Evolutionary conservation across 805 yeast genomes (phyloP).

Genomic region (Ogataea paradorogensis): DNA sequence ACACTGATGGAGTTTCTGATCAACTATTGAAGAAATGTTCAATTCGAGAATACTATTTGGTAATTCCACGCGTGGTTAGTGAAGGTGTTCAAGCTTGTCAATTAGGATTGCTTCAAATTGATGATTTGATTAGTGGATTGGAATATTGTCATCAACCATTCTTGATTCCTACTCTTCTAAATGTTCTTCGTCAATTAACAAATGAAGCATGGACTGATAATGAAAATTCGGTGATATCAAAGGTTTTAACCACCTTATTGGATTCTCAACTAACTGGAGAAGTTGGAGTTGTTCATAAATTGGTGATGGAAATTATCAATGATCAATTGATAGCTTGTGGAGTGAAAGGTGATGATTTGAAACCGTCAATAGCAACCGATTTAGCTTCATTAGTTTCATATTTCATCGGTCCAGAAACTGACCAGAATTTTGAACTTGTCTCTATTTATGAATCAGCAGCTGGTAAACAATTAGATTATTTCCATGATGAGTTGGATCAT

Average conservation of each 20-base stretch:
- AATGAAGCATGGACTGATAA: slow-evolving; percentile 18
- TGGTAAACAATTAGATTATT: slow-evolving; percentile 22
- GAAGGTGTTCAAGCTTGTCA: slow-evolving; percentile 66
- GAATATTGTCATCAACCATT: slow-evolving; percentile 86
- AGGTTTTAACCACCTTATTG: slow-evolving; percentile 22
- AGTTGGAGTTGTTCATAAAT: slow-evolving; percentile 15
- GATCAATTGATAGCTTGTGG: slow-evolving; percentile 15
- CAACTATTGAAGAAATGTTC: slow-evolving; percentile 67
- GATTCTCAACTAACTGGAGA: slow-evolving; percentile 22
- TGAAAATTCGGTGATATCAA: slow-evolving; percentile 13
- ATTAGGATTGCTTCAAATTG: slow-evolving; percentile 52
- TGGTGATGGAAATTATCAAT: slow-evolving; percentile 18
- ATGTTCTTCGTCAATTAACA: slow-evolving; percentile 35
- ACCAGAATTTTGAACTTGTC: slow-evolving; percentile 23
- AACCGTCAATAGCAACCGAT: slow-evolving; percentile 3
- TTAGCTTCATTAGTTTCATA: slow-evolving; percentile 9
- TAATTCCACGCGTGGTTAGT: slow-evolving; percentile 72
- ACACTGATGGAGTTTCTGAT: slow-evolving; percentile 77
- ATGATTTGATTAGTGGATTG: slow-evolving; percentile 68
- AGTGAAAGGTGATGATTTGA: slow-evolving; percentile 2
- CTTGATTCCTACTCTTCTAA: slow-evolving; percentile 53
- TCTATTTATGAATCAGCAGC: slow-evolving; percentile 17
- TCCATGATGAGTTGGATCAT: slow-evolving; percentile 19
- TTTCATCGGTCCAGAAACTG: slow-evolving; percentile 12
- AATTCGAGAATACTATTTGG: slow-evolving; percentile 60